A percentile compares a stretch with the other conserved stretches of the same genome.
Evolutionary conservation across 495 filamentous ascomycete genomes (phyloP).

Genomic region (Tuber melanosporum): DNA sequence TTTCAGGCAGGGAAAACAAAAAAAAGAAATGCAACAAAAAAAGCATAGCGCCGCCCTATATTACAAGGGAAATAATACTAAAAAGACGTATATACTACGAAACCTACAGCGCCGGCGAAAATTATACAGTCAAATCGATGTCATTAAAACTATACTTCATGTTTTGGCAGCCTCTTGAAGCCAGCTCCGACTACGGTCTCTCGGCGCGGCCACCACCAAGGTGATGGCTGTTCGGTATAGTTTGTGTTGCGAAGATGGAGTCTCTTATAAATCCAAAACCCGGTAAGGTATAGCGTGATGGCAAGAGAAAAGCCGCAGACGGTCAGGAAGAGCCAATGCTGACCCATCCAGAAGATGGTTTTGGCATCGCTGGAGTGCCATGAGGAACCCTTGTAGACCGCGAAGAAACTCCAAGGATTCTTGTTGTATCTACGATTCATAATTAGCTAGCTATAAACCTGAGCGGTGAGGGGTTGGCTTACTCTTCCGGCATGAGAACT

Average conservation of each 20-base stretch:
- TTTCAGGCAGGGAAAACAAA: conserved; percentile 4
- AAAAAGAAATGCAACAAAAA: conserved; percentile 9
- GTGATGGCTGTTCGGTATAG: conserved; percentile 27
- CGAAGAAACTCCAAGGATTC: conserved; percentile 71
- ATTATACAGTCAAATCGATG: conserved; percentile 11
- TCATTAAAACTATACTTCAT: conserved; percentile 35
- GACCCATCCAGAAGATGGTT: conserved; percentile 75
- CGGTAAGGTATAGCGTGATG: conserved; percentile 20
- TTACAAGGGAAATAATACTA: conserved; percentile 20
- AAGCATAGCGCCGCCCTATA: conserved; percentile 25
- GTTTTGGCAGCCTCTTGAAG: conserved; percentile 34
- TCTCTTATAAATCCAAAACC: conserved; percentile 30
- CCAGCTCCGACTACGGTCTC: conserved; percentile 23
- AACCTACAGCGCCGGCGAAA: conserved; percentile 16
- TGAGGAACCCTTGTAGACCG: conserved; percentile 63
- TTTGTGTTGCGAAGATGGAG: conserved; percentile 21
- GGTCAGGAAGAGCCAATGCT: conserved; percentile 68
- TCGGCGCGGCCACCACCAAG: conserved; percentile 34
- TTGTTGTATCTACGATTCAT: conserved; percentile 64
- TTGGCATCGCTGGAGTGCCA: conserved; percentile 71
- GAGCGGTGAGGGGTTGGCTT: conserved; percentile 11
- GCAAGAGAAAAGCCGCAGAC: conserved; percentile 57
- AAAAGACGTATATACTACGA: conserved; percentile 18
- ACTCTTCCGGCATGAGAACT: conserved; percentile 44
- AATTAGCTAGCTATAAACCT: conserved; percentile 42